Base-by-base conservation (phyloP, 441 rosid genomes). In the Populus hybrid region DNA sequence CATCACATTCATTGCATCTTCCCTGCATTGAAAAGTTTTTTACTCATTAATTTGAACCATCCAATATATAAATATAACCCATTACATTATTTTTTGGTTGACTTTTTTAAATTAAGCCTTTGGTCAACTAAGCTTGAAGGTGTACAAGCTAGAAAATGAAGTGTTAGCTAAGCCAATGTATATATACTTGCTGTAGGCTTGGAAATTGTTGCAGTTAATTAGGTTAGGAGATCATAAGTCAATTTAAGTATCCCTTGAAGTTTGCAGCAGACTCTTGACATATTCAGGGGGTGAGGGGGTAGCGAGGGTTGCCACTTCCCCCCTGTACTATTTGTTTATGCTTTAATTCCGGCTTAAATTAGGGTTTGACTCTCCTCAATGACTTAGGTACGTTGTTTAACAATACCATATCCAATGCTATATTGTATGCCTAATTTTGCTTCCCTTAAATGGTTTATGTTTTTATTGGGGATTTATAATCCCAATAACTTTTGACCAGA, bases 1-100 rank as follows among this genome's bases (percentile, higher is more conserved):
- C 66, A 56, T 74, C 76, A 71, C 59, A 82, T 85, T 72, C 85
- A 82, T 59, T 81, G 84, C 24, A 77, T 76, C 64, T 38, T 20
- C 8, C 63, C 12, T 63, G 28, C 64, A 23, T 64, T 31, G n/a
- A 73, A 59, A 71, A 53, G 9, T 18, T 29, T 1, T 53, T n/a
- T 24, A 12, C 18, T 21, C 16, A 8, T 38, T 42, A 11, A 59
- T 21, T 36, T 29, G 35, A 56, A 26, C 70, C 68, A 59, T 69
- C 74, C 71, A 40, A 72, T 11, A 31, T 35, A 59, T 74, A 53
- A 68, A 76, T 35, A 72, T 20, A 72, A 45, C 76, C 23, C 45
- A 21, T 69, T 36, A 7, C 26, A 74, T 24, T 74, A 31, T 74
- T 66, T 63, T 80, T 56, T 69, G 77, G 72, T 81, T 83, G 84